Conservation (phyloP, 2,329 filamentous ascomycete species). For the Claviceps digitariae region DNA sequence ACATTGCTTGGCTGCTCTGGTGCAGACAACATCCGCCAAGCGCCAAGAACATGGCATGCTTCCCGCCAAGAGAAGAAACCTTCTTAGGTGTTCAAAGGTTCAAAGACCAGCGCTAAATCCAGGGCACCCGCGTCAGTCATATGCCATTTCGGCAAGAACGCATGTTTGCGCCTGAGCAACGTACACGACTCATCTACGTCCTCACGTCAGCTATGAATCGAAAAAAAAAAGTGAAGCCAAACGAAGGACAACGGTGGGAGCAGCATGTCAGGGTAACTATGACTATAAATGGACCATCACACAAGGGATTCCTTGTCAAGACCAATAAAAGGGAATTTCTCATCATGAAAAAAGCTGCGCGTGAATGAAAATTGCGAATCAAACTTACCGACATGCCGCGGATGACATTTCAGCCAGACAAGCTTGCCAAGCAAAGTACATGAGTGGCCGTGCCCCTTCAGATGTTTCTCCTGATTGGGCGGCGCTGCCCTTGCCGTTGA, state of each 20-base stretch:
- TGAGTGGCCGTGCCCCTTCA: background rate
- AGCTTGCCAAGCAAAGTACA: background rate
- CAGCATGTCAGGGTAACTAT: slow-evolving; percentile 19
- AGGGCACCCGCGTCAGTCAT: background rate
- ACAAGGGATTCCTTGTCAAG: slow-evolving; percentile 24
- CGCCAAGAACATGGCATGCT: background rate
- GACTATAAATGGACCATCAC: slow-evolving; percentile 18
- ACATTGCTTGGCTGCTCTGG: too few relatives aligned
- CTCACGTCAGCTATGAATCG: background rate
- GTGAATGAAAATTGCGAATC: background rate
- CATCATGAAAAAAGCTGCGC: background rate
- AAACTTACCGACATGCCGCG: background rate
- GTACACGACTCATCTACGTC: background rate
- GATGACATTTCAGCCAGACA: background rate
- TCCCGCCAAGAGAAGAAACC: background rate
- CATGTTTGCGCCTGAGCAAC: background rate
- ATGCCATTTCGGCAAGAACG: background rate
- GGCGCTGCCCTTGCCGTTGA: background rate
- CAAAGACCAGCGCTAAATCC: background rate
- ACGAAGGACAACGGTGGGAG: background rate
- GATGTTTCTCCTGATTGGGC: background rate
- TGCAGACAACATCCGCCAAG: background rate
- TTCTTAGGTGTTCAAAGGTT: background rate
- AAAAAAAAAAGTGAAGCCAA: background rate
- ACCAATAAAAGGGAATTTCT: slow-evolving; percentile 3